phyloP scores from a whole-genome alignment of 805 yeast genomes.

The Tetrapisispora arboricola region DNA sequence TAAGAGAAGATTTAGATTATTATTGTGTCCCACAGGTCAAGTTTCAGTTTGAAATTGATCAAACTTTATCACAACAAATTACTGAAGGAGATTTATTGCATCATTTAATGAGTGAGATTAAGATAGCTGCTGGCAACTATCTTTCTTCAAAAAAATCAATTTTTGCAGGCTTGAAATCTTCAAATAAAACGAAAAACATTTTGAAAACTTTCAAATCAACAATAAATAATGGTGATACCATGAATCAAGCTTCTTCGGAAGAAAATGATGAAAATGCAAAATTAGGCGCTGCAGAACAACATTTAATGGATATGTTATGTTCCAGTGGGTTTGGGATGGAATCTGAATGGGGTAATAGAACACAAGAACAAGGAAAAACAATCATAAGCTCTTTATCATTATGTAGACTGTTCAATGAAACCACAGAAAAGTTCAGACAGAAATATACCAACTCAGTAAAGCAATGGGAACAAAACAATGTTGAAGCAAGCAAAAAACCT shows the following conservation, averaged over 20 bases:
- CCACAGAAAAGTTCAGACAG: slow-evolving; percentile 26
- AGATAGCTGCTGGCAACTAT: slow-evolving; percentile 60
- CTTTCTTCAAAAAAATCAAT: slow-evolving; percentile 49
- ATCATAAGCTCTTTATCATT: slow-evolving; percentile 64
- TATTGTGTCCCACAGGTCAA: slow-evolving; percentile 61
- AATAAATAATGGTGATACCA: neutral
- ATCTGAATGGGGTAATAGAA: slow-evolving; percentile 80
- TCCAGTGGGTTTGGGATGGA: slow-evolving; percentile 65
- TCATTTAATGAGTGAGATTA: slow-evolving; percentile 52
- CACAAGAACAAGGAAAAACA: slow-evolving; percentile 79
- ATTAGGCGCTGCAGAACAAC: slow-evolving; percentile 87
- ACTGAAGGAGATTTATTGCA: slow-evolving; percentile 35
- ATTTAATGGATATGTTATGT: slow-evolving; percentile 87
- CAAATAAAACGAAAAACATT: slow-evolving; percentile 23
- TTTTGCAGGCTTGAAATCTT: slow-evolving; percentile 59
- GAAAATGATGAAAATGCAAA: slow-evolving; percentile 36
- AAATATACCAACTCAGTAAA: slow-evolving; percentile 9
- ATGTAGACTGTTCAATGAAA: slow-evolving; percentile 33
- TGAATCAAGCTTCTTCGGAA: neutral
- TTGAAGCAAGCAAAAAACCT: slow-evolving; percentile 11
- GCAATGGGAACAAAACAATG: slow-evolving; percentile 15
- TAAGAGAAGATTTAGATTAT: slow-evolving; percentile 89
- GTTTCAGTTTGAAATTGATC: slow-evolving; percentile 31
- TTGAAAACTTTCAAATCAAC: neutral
- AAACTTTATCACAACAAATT: slow-evolving; percentile 6